phyloP scores from a whole-genome alignment of 768 basidiomycete species.

The Lactarius akahatsu region DNA sequence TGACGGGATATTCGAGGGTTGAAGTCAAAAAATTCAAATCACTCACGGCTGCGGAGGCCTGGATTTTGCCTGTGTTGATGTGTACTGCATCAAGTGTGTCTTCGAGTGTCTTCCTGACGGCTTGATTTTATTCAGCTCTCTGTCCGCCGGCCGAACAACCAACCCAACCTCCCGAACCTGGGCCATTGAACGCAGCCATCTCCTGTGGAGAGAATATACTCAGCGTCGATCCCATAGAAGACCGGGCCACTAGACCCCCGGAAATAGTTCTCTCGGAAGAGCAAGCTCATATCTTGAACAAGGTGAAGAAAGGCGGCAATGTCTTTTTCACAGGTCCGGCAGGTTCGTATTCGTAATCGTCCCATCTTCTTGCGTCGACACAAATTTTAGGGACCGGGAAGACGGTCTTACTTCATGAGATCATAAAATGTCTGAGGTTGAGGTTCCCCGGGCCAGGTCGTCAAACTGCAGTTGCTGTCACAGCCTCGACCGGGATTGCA shows the following conservation, averaged over 20 bases:
- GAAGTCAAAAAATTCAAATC: conserved; percentile 51
- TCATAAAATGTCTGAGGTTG: conserved; percentile 50
- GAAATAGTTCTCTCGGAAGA: conserved; percentile 49
- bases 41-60: conserved; percentile 47
- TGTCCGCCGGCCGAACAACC: not conserved
- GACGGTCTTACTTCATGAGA: conserved; percentile 74
- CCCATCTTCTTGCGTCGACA: not conserved
- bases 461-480: conserved; percentile 53
- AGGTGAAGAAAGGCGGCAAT: conserved; percentile 58
- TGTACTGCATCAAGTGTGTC: conserved; percentile 7
- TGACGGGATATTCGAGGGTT: too few species aligned
- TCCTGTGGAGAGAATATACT: not conserved
- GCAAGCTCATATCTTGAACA: conserved; percentile 48
- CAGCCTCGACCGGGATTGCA: conserved; percentile 79
- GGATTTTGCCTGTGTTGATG: conserved; percentile 39
- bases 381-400: conserved; percentile 66
- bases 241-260: not conserved
- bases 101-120: not conserved
- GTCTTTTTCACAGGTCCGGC: conserved; percentile 89
- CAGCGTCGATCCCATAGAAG: not conserved
- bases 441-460: conserved; percentile 30
- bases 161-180: not conserved
- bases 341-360: conserved; percentile 42
- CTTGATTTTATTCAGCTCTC: not conserved
- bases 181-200: not conserved